Conservation (phyloP, 1,284 basidiomycete genomes). For the Peniophora sp. region DNA sequence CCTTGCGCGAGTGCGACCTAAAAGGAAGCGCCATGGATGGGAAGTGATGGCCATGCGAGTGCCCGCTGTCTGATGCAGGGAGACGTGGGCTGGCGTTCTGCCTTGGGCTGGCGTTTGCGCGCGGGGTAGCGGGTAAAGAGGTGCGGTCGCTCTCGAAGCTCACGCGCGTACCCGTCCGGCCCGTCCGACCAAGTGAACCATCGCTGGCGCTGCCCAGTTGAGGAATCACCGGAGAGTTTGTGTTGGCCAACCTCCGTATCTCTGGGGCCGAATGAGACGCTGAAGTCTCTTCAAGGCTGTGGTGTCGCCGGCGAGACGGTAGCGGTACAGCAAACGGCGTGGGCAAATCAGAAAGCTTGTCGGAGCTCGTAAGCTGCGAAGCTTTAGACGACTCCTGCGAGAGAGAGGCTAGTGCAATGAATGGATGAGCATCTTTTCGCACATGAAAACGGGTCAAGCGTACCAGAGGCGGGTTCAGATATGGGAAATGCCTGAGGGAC, state of each 20-base stretch:
- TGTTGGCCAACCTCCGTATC: slow-evolving; percentile 15
- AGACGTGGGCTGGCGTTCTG: slow-evolving; percentile 3
- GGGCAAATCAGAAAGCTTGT: slow-evolving; percentile 32
- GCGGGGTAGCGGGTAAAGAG: slow-evolving; percentile 22
- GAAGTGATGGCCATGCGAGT: background rate
- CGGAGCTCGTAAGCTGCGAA: slow-evolving; percentile 27
- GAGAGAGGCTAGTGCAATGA: background rate
- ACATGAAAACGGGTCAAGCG: too few relatives aligned
- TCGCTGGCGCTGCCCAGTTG: slow-evolving; percentile 19
- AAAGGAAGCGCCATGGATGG: background rate
- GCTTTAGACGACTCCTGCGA: slow-evolving; percentile 20
- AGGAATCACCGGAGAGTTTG: slow-evolving; percentile 9
- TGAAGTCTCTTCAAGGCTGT: slow-evolving; percentile 15
- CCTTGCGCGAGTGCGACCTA: slow-evolving; percentile 4
- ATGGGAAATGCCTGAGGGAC: too few relatives aligned
- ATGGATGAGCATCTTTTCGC: too few relatives aligned
- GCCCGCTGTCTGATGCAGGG: slow-evolving; percentile 1
- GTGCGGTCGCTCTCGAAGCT: slow-evolving; percentile 32
- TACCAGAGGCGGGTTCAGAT: too few relatives aligned
- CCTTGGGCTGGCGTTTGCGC: slow-evolving; percentile 10
- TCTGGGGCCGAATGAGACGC: slow-evolving; percentile 19
- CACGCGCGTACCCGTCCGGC: slow-evolving; percentile 26
- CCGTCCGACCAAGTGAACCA: slow-evolving; percentile 15
- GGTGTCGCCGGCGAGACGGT: slow-evolving; percentile 15
- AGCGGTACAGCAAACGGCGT: slow-evolving; percentile 17